Evolutionary conservation across 176 grass and related monocot genomes (phyloP).

Genomic region (Dactylis glomerata): DNA sequence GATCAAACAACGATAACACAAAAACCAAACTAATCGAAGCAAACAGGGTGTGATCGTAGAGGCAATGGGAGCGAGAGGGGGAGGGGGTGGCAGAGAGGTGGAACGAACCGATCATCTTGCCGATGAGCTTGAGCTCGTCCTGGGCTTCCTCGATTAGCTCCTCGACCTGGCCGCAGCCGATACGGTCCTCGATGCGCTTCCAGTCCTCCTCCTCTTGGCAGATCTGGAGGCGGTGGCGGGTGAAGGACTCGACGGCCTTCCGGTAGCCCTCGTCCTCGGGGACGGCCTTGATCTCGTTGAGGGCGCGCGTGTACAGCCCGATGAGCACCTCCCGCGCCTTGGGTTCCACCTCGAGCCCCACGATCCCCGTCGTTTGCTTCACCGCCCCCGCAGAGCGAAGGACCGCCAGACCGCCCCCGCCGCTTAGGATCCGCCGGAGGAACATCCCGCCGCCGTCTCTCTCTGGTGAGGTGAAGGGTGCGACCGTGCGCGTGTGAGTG

Average conservation of each 20-base stretch:
- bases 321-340: constrained; percentile 80
- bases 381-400: constrained; percentile 49
- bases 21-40: not conserved
- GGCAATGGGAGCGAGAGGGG: not conserved
- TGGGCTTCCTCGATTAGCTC: constrained; percentile 92
- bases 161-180: constrained; percentile 83
- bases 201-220: constrained; percentile 79
- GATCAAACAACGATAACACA: not conserved
- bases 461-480: not conserved
- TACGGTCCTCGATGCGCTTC: constrained; percentile 72
- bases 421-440: constrained; percentile 73
- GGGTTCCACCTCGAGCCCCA: constrained; percentile 83
- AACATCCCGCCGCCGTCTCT: constrained; percentile 56
- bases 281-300: constrained; percentile 83
- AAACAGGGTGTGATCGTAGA: not conserved
- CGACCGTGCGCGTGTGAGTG: not conserved
- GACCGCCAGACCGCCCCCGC: constrained; percentile 37
- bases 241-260: constrained; percentile 93
- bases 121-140: constrained; percentile 89
- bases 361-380: constrained; percentile 88
- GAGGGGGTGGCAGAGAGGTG: not conserved
- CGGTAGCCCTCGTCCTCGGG: constrained; percentile 87
- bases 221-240: constrained; percentile 75
- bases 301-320: constrained; percentile 67
- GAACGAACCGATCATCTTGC: constrained; percentile 64